Base-by-base conservation (phyloP, 2,329 filamentous ascomycete species). In the Rugonectria rugulosa region DNA sequence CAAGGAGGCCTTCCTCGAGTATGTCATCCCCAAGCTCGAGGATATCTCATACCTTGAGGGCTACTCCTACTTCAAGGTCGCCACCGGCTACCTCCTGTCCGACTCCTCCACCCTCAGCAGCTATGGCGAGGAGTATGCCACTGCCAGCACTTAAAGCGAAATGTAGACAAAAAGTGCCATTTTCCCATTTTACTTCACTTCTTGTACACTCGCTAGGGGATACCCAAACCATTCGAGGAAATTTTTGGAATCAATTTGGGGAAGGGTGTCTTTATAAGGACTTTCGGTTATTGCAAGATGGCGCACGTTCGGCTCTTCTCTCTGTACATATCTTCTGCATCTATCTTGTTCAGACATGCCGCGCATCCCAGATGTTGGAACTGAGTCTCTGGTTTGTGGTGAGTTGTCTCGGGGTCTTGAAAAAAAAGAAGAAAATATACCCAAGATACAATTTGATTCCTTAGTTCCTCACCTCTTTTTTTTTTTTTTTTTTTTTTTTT, bases 31-130 rank as follows among this genome's bases (percentile, higher is more conserved):
- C 55, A 68, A 75, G 63, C 75, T 86, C 7, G 82, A 85, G 57
- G 70, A 64, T 61, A 79, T 77, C 64, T 67, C 70, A 47, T 84
- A 80, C 69, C 77, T 86, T 40, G 72, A 81, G 65, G 79, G 77
- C 57, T 86, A 85, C 74, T 77, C 83, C 20, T 86, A 83, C 78
- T 86, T 84, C 73, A 81, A 81, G 77, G 79, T 79, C 17, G 64
- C 66, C 37, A 66, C 73, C 17, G 75, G 74, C 62, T 69, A 71
- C 48, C 73, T 83, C 61, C 72, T 84, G 71, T 53, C 69, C 41
- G 73, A 72, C 26, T 45, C 67, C 40, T 72, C 68, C 21, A 26
- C 68, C n/a, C 73, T 81, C 20, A 83, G 76, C 75, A 57, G 60
- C 19, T 77, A 75, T 59, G 83, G 83, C 67, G 68, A 77, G 63